Evolutionary conservation across 257 asterid genomes (phyloP), one percentile per base, ranked within the genome.

Genomic region (Haberlea rhodopensis): DNA sequence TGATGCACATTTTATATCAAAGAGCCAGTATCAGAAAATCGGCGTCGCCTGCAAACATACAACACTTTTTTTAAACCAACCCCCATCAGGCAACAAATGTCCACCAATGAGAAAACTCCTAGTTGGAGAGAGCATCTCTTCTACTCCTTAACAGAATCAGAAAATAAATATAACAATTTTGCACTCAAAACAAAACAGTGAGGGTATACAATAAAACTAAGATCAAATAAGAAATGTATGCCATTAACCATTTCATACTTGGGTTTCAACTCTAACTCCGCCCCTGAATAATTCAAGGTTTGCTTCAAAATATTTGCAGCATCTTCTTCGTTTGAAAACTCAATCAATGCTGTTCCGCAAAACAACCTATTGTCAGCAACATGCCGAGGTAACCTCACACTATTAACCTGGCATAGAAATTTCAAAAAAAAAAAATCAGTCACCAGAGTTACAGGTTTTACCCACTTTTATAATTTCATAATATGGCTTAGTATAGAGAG

Each of bases 371-470:
- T 94, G 74, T 90, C 95, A 63, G 94, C 88, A 73, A 83, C 96
- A 80, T 87, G 99, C 8, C 95, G 97, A 49, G 96, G 99, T 51
- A 90, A 80, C 87, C 99, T 83, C 83, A 94, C 99, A 74, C 99
- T 94, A 68, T 84, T 94, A 69, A 94, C 99, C 99, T 94, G 58
- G 73, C 48, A 70, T 15, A 57, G 52, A 28, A 63, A 67, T n/a
- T n/a, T n/a, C n/a, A n/a, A n/a, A 53, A 10, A 20, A 65, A 48
- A 48, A 63, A n/a, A 26, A 3, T 21, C 24, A 45, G 34, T 48
- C 15, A 68, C 49, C 18, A 53, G 23, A 24, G 45, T 20, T 34
- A 63, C 53, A 59, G 13, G 8, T 29, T 64, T 34, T 6, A 34
- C 3, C 11, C 21, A 9, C 11, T 24, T 48, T 29, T 16, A n/a